phyloP scores from a whole-genome alignment of 208 protist genomes.

The Novymonas esmeraldas region DNA sequence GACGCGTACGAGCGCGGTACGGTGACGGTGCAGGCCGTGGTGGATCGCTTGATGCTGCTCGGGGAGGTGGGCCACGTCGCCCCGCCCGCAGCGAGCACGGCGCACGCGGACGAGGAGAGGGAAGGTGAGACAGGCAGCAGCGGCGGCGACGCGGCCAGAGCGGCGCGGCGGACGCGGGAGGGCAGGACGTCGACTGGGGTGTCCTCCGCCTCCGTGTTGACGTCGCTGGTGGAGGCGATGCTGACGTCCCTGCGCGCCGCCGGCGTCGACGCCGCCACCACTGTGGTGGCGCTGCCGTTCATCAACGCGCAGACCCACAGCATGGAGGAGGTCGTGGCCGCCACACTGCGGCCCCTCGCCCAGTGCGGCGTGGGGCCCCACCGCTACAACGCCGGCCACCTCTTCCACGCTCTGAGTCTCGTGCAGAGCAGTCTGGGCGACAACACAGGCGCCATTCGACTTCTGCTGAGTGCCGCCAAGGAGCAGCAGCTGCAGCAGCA shows the following conservation, averaged over 20 bases:
- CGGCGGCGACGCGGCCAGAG: neutral
- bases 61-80: slow-evolving; percentile 19
- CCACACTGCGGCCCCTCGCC: slow-evolving; percentile 35
- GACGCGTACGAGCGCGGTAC: slow-evolving; percentile 37
- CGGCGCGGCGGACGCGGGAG: neutral
- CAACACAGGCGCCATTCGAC: slow-evolving; percentile 52
- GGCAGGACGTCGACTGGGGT: neutral
- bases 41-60: slow-evolving; percentile 47
- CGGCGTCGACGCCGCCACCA: slow-evolving; percentile 32
- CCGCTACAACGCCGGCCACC: slow-evolving; percentile 42
- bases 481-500: slow-evolving; percentile 33
- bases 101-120: neutral
- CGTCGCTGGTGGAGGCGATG: slow-evolving; percentile 50
- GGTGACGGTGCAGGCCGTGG: slow-evolving; percentile 52
- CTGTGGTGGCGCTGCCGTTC: slow-evolving; percentile 40
- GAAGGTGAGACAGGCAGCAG: neutral
- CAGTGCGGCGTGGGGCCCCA: slow-evolving; percentile 34
- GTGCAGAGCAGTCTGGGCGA: slow-evolving; percentile 65
- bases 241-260: slow-evolving; percentile 38
- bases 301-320: slow-evolving; percentile 66
- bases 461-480: slow-evolving; percentile 41
- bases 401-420: slow-evolving; percentile 75
- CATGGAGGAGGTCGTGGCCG: slow-evolving; percentile 43
- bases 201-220: slow-evolving; percentile 11
- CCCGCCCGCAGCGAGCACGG: neutral